A percentile compares a stretch with the other conserved stretches of the same genome.
Evolutionary conservation across 2,329 filamentous ascomycete species (phyloP).

Genomic region (Xylariaceae sp.): DNA sequence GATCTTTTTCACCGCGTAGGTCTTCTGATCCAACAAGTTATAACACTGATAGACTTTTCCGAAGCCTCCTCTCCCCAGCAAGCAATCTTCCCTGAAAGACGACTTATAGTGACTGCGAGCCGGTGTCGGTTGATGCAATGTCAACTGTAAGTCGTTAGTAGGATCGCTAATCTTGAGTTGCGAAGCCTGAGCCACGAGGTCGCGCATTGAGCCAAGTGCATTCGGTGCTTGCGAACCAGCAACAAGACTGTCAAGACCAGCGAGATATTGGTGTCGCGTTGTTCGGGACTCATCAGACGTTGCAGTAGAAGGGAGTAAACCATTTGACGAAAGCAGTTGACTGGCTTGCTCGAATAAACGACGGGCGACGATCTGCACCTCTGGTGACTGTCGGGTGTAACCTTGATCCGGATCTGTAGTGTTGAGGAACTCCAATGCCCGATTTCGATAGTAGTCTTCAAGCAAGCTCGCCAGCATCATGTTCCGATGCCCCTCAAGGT

Average conservation of each 20-base stretch:
- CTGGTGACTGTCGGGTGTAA: constrained; percentile 26
- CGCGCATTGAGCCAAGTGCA: constrained; percentile 21
- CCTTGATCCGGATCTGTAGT: constrained; percentile 19
- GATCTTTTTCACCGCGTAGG: constrained; percentile 33
- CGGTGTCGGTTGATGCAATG: constrained; percentile 10
- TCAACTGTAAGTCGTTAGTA: constrained; percentile 22
- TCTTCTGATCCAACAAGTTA: constrained; percentile 27
- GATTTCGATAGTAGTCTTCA: constrained; percentile 29
- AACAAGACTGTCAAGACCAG: constrained; percentile 26
- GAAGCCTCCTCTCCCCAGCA: constrained; percentile 31
- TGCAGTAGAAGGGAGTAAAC: constrained; percentile 17
- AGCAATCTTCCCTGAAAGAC: constrained; percentile 25
- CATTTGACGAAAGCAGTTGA: constrained; percentile 23
- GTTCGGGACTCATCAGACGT: constrained; percentile 17
- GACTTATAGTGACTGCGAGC: constrained; percentile 27
- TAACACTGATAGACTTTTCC: constrained; percentile 31
- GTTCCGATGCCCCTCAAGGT: constrained; percentile 28
- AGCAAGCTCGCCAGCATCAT: constrained; percentile 31
- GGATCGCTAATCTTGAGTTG: constrained; percentile 21
- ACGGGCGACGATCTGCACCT: constrained; percentile 24
- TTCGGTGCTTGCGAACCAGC: constrained; percentile 14
- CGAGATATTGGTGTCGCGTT: constrained; percentile 27
- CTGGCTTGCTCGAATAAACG: constrained; percentile 24
- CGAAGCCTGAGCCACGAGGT: constrained; percentile 21
- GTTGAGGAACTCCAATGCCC: constrained; percentile 28